These are phyloP conservation scores for Neopestalotiopsis sp. DNA, from an alignment of 2,329 filamentous ascomycete species.

Conservation along the genomic window DNA sequence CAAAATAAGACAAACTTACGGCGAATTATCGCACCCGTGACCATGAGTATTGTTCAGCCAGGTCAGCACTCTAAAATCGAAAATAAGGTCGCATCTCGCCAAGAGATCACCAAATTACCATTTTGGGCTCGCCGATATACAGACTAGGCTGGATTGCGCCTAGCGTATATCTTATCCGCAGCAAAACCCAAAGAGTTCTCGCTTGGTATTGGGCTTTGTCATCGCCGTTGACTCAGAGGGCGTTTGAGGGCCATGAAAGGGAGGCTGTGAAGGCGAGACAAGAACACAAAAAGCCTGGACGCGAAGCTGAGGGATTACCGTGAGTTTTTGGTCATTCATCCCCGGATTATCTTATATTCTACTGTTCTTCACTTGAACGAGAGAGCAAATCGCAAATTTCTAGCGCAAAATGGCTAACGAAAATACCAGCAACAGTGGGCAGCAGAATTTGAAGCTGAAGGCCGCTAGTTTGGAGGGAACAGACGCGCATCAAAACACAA, in stretches of 20 bases:
- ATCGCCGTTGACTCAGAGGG: conserved; percentile 10
- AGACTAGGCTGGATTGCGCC: not conserved
- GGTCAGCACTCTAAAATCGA: not conserved
- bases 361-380: not conserved
- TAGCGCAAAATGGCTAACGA: conserved; percentile 13
- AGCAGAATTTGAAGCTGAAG: not conserved
- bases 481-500: no score
- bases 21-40: no score
- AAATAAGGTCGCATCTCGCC: not conserved
- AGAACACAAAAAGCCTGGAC: not conserved
- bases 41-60: no score
- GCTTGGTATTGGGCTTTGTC: not conserved
- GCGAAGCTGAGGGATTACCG: not conserved
- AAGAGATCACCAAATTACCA: not conserved
- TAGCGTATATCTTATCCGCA: not conserved
- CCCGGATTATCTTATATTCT: not conserved
- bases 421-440: conserved; percentile 9
- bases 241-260: not conserved
- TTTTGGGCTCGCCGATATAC: not conserved
- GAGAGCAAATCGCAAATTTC: not conserved
- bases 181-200: not conserved
- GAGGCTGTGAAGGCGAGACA: not conserved
- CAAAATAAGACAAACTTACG: no score
- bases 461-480: not conserved
- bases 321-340: not conserved